Conservation (phyloP, 805 yeast genomes). For the Candida rishiriensis region DNA sequence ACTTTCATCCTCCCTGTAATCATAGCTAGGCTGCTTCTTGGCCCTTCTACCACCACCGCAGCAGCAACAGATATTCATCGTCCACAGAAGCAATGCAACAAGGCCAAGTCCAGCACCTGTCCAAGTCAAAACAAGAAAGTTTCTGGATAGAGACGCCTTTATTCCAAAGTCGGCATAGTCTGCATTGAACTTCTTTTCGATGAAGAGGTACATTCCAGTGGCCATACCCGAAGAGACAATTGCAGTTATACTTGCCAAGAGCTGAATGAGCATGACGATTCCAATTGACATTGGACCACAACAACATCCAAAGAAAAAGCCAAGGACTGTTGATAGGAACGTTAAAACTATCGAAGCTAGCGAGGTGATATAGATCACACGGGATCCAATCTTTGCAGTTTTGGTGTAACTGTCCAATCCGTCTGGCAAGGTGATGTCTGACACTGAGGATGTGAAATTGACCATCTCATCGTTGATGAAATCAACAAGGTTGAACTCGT, state of each 20-base stretch:
- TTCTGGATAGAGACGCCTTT: slow-evolving; percentile 37
- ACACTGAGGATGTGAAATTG: slow-evolving; percentile 6
- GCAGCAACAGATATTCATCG: not conserved
- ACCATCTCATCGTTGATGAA: slow-evolving; percentile 12
- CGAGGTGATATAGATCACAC: slow-evolving; percentile 56
- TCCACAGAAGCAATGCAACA: slow-evolving; percentile 12
- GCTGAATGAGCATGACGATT: not conserved
- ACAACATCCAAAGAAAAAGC: slow-evolving; percentile 29
- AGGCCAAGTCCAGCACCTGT: slow-evolving; percentile 17
- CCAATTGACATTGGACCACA: slow-evolving; percentile 1
- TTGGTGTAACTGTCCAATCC: slow-evolving; percentile 42
- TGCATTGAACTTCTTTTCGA: slow-evolving; percentile 49
- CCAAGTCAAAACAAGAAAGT: slow-evolving; percentile 25
- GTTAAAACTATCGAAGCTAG: slow-evolving; percentile 43
- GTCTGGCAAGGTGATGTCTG: slow-evolving; percentile 48
- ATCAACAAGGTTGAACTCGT: slow-evolving; percentile 49
- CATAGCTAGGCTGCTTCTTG: not conserved
- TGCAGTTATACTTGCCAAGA: slow-evolving; percentile 11
- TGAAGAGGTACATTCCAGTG: slow-evolving; percentile 55
- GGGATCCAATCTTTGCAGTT: slow-evolving; percentile 43
- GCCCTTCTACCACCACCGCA: not conserved
- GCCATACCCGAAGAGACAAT: slow-evolving; percentile 25
- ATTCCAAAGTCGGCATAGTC: slow-evolving; percentile 48
- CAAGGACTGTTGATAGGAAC: slow-evolving; percentile 38
- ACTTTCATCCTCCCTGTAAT: not conserved